A percentile compares a stretch with the other conserved stretches of the same genome.
Conservation (phyloP, 1,284 basidiomycete species). For the Heterobasidion annosum region DNA sequence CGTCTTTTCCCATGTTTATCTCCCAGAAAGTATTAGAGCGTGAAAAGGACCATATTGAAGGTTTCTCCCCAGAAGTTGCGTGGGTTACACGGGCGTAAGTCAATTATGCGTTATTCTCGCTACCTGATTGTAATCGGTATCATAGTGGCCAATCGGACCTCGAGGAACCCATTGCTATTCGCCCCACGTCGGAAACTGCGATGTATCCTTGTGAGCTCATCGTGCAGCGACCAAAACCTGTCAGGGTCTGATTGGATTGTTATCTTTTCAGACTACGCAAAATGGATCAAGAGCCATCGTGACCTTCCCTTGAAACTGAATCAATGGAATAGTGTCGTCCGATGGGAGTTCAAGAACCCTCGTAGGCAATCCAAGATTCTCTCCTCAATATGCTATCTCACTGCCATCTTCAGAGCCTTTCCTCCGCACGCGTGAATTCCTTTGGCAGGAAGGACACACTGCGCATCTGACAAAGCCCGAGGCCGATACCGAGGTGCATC, state of each 20-base stretch:
- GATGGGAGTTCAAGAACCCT: slow-evolving; percentile 99
- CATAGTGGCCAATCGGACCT: slow-evolving; percentile 83
- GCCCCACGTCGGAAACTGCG: slow-evolving; percentile 95
- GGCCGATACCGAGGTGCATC: slow-evolving; percentile 85
- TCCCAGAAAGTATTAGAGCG: slow-evolving; percentile 88
- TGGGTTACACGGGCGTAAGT: slow-evolving; percentile 97
- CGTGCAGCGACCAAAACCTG: background rate
- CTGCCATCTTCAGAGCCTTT: slow-evolving; percentile 67
- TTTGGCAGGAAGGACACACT: slow-evolving; percentile 99
- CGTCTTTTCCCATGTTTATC: slow-evolving; percentile 99
- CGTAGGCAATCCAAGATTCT: slow-evolving; percentile 33
- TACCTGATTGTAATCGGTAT: background rate
- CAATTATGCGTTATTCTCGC: background rate
- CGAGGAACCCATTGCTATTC: slow-evolving; percentile 96
- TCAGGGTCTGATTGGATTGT: background rate
- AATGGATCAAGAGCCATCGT: slow-evolving; percentile 98
- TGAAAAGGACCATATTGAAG: slow-evolving; percentile 98
- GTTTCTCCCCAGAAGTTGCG: slow-evolving; percentile 99
- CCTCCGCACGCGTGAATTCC: slow-evolving; percentile 97
- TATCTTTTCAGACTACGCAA: slow-evolving; percentile 64
- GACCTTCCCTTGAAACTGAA: slow-evolving; percentile 97
- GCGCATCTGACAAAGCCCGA: slow-evolving; percentile 86
- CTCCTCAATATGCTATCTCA: background rate
- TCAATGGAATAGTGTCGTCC: slow-evolving; percentile 98
- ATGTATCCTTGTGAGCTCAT: slow-evolving; percentile 85